These are phyloP conservation scores for Lagenaria siceraria DNA, from an alignment of 306 rosid genomes.

Conservation along the genomic window DNA sequence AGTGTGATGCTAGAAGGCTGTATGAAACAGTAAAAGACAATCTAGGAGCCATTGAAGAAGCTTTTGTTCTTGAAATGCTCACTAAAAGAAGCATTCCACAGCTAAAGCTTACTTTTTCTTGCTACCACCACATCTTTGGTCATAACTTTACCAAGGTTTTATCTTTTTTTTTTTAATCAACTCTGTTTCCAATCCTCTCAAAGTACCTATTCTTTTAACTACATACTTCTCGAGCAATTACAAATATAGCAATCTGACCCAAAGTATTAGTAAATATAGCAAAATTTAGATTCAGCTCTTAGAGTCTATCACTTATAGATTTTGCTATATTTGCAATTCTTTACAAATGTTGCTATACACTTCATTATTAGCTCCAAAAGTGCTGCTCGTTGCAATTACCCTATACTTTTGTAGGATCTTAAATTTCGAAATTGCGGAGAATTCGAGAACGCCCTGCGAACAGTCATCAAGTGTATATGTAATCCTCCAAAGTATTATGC, in stretches of 20 bases:
- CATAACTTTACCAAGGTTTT: constrained; percentile 52
- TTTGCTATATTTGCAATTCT: no score
- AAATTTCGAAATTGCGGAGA: constrained; percentile 27
- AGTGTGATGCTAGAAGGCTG: constrained; percentile 66
- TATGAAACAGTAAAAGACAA: constrained; percentile 50
- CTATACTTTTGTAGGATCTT: constrained; percentile 25
- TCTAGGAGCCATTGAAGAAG: constrained; percentile 36
- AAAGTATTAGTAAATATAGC: no score
- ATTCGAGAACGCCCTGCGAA: constrained; percentile 33
- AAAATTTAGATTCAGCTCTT: no score
- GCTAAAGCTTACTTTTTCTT: constrained; percentile 45
- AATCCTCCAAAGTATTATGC: constrained; percentile 41
- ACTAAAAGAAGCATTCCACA: constrained; percentile 71
- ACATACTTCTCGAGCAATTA: no score
- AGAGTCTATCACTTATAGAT: no score
- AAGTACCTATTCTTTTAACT: no score
- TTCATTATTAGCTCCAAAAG: no score
- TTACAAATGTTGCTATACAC: no score
- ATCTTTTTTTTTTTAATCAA: background rate
- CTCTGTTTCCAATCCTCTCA: background rate
- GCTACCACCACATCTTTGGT: constrained; percentile 66
- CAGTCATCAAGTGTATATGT: constrained; percentile 38
- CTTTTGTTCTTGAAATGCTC: constrained; percentile 49
- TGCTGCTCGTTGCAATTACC: no score
- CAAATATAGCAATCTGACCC: no score